phyloP scores from a whole-genome alignment of 495 filamentous ascomycete genomes.

The Aspergillus bertholletiae region DNA sequence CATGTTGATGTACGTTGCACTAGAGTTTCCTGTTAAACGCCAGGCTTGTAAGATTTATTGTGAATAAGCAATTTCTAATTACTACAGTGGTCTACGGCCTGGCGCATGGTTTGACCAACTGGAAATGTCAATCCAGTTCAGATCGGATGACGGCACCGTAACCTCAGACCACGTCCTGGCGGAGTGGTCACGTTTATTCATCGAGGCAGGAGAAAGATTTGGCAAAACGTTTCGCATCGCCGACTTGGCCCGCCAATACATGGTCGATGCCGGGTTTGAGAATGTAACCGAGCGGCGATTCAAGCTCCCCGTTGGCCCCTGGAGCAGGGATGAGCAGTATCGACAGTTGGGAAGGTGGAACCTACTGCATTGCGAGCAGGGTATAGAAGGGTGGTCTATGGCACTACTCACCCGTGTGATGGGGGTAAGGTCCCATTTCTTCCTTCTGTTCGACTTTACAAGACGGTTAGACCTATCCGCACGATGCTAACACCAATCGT shows the following conservation, averaged over 20 bases:
- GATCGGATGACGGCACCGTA: conserved; percentile 49
- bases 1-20: conserved; percentile 26
- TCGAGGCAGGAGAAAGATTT: conserved; percentile 49
- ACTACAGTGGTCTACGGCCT: conserved; percentile 46
- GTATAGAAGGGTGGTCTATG: conserved; percentile 53
- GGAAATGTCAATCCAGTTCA: conserved; percentile 47
- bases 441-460: neutral
- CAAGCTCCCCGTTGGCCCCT: conserved; percentile 62
- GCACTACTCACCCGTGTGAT: conserved; percentile 58
- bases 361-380: conserved; percentile 55
- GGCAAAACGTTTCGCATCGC: conserved; percentile 46
- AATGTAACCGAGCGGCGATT: conserved; percentile 56
- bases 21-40: no score
- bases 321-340: conserved; percentile 59
- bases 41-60: no score
- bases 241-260: conserved; percentile 31
- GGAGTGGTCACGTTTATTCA: conserved; percentile 46
- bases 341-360: conserved; percentile 64
- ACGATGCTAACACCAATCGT: conserved; percentile 1
- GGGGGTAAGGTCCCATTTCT: conserved; percentile 24
- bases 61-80: neutral
- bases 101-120: conserved; percentile 65
- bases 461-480: neutral
- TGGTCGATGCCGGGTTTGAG: conserved; percentile 50
- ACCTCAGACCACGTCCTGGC: conserved; percentile 47